Evolutionary conservation across 768 basidiomycete genomes (phyloP).

Genomic region (Suillus luteus): DNA sequence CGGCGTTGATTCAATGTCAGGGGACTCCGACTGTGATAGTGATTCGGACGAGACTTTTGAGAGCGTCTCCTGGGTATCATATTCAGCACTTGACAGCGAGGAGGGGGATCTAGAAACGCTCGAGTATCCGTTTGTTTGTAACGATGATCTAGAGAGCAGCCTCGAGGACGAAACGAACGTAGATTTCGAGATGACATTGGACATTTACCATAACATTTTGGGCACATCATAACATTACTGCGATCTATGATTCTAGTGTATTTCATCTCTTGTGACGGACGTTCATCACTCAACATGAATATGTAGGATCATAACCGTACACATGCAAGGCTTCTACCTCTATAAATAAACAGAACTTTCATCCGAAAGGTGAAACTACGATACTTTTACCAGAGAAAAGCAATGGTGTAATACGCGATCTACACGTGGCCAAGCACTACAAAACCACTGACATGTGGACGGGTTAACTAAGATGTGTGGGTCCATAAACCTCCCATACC

Average conservation of each 20-base stretch:
- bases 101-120: slow-evolving; percentile 10
- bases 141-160: background rate
- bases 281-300: background rate
- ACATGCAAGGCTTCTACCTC: background rate
- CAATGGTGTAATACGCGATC: slow-evolving; percentile 9
- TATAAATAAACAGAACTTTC: slow-evolving; percentile 13
- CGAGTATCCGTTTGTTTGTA: background rate
- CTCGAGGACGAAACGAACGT: background rate
- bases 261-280: background rate
- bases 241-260: background rate
- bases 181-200: background rate
- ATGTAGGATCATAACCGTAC: background rate
- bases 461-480: slow-evolving; percentile 11
- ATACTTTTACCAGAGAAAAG: slow-evolving; percentile 31
- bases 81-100: slow-evolving; percentile 14
- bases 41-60: slow-evolving; percentile 6
- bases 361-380: slow-evolving; percentile 18
- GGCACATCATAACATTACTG: background rate
- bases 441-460: slow-evolving; percentile 33
- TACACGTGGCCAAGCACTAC: slow-evolving; percentile 46
- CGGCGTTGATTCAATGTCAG: background rate
- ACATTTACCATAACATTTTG: background rate
- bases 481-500: slow-evolving; percentile 24
- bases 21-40: background rate
- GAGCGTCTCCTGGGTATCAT: background rate